Evolutionary conservation across 1,139 yeast genomes (phyloP).

Genomic region (Hemisphaericaspora xylanilytica): DNA sequence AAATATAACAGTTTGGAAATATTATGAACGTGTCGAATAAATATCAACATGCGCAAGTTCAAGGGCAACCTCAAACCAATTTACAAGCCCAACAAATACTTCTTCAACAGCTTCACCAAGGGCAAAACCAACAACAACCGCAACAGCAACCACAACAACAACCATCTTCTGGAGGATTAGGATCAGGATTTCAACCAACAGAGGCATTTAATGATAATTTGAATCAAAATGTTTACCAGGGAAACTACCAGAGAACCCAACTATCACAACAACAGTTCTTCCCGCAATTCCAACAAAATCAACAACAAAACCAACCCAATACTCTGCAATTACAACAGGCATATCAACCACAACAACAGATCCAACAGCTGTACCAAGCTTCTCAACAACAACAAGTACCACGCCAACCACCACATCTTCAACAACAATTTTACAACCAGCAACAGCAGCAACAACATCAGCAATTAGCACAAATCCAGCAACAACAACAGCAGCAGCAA

Average conservation of each 20-base stretch:
- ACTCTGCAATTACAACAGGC: slow-evolving; percentile 30
- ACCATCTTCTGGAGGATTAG: slow-evolving; percentile 16
- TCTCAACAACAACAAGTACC: slow-evolving; percentile 20
- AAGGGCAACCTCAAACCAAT: slow-evolving; percentile 30
- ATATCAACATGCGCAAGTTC: slow-evolving; percentile 31
- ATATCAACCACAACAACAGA: slow-evolving; percentile 25
- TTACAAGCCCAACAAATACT: slow-evolving; percentile 46
- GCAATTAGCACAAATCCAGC: slow-evolving; percentile 18
- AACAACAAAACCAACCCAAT: slow-evolving; percentile 28
- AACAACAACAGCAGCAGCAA: slow-evolving; percentile 19
- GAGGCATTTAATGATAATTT: slow-evolving; percentile 27
- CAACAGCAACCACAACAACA: slow-evolving; percentile 15
- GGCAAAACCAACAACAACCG: slow-evolving; percentile 23
- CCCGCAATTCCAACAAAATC: slow-evolving; percentile 25
- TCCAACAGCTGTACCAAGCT: slow-evolving; percentile 19
- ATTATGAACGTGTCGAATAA: slow-evolving; percentile 23
- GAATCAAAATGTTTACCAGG: slow-evolving; percentile 36
- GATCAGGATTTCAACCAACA: slow-evolving; percentile 23
- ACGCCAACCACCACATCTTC: slow-evolving; percentile 25
- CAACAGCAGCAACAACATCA: slow-evolving; percentile 21
- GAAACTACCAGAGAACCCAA: slow-evolving; percentile 30
- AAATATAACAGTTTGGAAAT: no score
- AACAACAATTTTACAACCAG: slow-evolving; percentile 21
- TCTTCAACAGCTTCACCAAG: slow-evolving; percentile 46
- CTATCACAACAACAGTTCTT: slow-evolving; percentile 23